phyloP scores from a whole-genome alignment of 2,329 filamentous ascomycete species.

The Cryphonectria japonica region DNA sequence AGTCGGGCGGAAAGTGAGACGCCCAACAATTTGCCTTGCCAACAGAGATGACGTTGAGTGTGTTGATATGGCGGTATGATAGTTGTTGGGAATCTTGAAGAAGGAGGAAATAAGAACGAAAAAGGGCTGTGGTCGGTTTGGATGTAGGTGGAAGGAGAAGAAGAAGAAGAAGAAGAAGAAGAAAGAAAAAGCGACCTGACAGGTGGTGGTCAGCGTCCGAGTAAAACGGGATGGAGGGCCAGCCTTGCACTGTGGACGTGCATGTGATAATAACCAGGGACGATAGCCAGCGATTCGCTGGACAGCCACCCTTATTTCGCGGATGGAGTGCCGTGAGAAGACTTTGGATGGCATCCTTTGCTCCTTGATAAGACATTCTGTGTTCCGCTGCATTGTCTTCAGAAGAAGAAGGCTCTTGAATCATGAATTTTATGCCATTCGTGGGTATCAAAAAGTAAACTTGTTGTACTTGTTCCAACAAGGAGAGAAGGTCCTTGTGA shows the following conservation, averaged over 20 bases:
- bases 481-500: constrained; percentile 3
- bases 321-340: too few species aligned
- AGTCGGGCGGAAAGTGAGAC: not conserved
- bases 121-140: not conserved
- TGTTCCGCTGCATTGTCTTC: not conserved
- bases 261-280: too few species aligned
- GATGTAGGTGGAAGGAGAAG: not conserved
- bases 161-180: not conserved
- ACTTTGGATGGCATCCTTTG: too few species aligned
- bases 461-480: constrained; percentile 12
- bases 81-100: not conserved
- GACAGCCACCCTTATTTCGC: too few species aligned
- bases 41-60: not conserved
- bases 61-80: too few species aligned
- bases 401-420: too few species aligned
- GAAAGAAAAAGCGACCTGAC: not conserved
- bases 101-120: too few species aligned
- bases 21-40: not conserved
- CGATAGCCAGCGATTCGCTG: too few species aligned
- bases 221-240: not conserved
- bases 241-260: too few species aligned
- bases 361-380: too few species aligned
- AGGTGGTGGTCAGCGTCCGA: not conserved
- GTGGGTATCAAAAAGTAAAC: constrained; percentile 16
- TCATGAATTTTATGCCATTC: not conserved